phyloP scores from a whole-genome alignment of 352 stramenopile species.

The Globisporangium splendens region DNA sequence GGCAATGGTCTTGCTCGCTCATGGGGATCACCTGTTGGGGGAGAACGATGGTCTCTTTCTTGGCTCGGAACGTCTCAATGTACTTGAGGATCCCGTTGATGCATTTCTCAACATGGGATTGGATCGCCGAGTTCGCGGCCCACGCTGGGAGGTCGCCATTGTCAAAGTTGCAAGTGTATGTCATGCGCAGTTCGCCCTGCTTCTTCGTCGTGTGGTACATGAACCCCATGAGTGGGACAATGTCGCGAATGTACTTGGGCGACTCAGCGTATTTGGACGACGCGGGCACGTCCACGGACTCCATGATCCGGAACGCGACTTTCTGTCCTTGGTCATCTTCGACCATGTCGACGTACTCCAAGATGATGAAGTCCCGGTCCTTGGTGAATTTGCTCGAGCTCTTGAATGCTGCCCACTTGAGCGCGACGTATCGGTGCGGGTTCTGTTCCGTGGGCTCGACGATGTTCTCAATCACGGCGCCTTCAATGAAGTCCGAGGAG shows the following conservation, averaged over 20 bases:
- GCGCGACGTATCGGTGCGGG: constrained; percentile 72
- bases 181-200: constrained; percentile 73
- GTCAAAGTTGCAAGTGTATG: constrained; percentile 86
- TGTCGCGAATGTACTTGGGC: constrained; percentile 61
- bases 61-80: constrained; percentile 72
- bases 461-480: constrained; percentile 78
- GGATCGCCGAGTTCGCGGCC: constrained; percentile 80
- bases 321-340: constrained; percentile 83
- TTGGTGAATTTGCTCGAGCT: constrained; percentile 75
- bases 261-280: constrained; percentile 56
- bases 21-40: constrained; percentile 74
- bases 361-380: constrained; percentile 77
- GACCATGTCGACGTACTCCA: constrained; percentile 89
- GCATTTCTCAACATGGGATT: constrained; percentile 86
- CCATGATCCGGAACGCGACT: constrained; percentile 81
- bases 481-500: constrained; percentile 82
- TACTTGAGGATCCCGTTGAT: constrained; percentile 86
- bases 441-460: constrained; percentile 58
- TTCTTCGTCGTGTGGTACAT: constrained; percentile 87
- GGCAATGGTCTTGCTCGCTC: constrained; percentile 67
- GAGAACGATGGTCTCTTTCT: constrained; percentile 68
- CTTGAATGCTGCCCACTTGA: constrained; percentile 88
- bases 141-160: constrained; percentile 80
- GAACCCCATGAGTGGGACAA: constrained; percentile 80
- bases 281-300: constrained; percentile 73